Evolutionary conservation across 164 flowering plant species (phyloP).

Genomic region (Macadamia tetraphylla): DNA sequence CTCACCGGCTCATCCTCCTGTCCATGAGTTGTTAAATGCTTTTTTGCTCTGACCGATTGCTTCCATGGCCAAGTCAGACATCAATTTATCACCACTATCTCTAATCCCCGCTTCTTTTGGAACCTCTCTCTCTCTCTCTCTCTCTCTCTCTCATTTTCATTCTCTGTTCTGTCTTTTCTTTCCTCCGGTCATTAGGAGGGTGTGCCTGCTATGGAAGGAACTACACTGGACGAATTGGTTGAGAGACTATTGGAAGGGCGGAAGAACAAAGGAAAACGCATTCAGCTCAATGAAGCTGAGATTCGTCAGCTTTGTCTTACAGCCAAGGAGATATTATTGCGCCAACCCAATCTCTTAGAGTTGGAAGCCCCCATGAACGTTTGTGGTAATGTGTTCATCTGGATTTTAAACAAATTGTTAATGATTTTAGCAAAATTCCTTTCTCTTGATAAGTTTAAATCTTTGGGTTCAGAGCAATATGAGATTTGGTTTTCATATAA

Average conservation of each 20-base stretch:
- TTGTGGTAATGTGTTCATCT: slow-evolving; percentile 39
- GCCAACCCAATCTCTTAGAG: slow-evolving; percentile 39
- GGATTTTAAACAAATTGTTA: not conserved
- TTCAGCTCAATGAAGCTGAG: slow-evolving; percentile 36
- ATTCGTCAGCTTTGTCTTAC: slow-evolving; percentile 37
- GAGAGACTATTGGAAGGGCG: slow-evolving; percentile 44
- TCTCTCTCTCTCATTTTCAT: not conserved
- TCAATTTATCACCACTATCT: not conserved
- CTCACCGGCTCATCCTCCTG: not conserved
- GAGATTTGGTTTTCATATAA: no score
- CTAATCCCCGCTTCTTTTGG: not conserved
- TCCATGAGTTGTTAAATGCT: not conserved
- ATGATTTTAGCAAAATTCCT: no score
- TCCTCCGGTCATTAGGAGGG: not conserved
- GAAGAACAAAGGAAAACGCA: slow-evolving; percentile 35
- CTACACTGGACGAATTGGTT: slow-evolving; percentile 32
- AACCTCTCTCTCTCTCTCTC: not conserved
- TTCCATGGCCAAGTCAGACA: not conserved
- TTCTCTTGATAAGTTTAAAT: no score
- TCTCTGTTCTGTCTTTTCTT: not conserved
- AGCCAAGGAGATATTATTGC: slow-evolving; percentile 35
- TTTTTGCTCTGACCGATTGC: slow-evolving; percentile 5
- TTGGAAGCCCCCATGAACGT: slow-evolving; percentile 45
- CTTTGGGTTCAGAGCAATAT: no score
- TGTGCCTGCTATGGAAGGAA: slow-evolving; percentile 31